Percentiles rank a stretch among this genome's conserved stretches.
These are phyloP conservation scores for Catenaria anguillulae DNA, from an alignment of 371 early-diverging fungal genomes.

Conservation along the genomic window DNA sequence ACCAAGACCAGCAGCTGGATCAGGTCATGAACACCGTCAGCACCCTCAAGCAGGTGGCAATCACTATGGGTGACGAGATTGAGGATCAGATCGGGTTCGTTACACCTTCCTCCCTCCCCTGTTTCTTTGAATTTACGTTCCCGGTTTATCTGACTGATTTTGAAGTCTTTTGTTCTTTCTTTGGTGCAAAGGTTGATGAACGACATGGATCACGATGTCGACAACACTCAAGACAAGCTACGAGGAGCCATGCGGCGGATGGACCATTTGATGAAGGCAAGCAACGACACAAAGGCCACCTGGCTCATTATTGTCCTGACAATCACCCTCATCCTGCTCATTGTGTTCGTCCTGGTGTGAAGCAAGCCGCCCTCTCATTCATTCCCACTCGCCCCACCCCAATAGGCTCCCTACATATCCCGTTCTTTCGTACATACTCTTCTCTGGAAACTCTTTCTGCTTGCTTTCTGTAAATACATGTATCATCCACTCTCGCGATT, in stretches of 20 bases:
- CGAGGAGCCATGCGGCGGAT: background rate
- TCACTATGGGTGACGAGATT: constrained; percentile 9
- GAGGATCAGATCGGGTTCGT: constrained; percentile 8
- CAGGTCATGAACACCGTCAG: background rate
- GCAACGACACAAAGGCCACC: constrained; percentile 1
- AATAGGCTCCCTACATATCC: no score
- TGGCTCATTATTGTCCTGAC: constrained; percentile 1
- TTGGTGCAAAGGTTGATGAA: background rate
- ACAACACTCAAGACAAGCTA: constrained; percentile 1
- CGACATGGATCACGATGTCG: constrained; percentile 3
- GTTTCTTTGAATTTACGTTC: background rate
- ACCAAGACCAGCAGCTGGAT: constrained; percentile 9
- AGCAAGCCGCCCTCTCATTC: no score
- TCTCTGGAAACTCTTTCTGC: no score
- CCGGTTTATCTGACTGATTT: background rate
- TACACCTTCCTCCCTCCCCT: background rate
- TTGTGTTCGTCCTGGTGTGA: constrained; percentile 1
- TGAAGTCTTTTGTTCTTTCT: background rate
- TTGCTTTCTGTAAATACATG: no score
- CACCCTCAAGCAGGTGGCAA: constrained; percentile 7
- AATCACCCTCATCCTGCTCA: constrained; percentile 3
- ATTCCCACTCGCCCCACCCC: no score
- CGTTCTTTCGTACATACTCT: no score
- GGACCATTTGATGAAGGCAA: background rate
- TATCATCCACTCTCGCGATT: no score